These are phyloP conservation scores for Colletotrichum sojae DNA, from an alignment of 2,329 filamentous ascomycete genomes.

Conservation along the genomic window DNA sequence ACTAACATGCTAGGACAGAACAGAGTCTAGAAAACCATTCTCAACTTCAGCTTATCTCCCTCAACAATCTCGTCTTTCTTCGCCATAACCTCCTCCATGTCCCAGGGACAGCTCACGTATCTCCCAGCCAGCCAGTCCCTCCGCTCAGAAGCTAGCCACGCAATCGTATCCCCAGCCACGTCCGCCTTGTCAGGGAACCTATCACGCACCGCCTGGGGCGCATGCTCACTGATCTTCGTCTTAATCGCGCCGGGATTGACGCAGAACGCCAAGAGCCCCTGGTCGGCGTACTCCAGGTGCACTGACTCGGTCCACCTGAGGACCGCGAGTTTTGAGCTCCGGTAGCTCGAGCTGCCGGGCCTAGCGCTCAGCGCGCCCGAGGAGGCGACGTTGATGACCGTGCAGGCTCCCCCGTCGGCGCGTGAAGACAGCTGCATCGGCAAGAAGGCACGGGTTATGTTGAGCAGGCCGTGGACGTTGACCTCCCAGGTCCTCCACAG, in stretches of 20 bases:
- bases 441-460: conserved; percentile 42
- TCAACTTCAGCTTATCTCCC: conserved; percentile 53
- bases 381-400: conserved; percentile 42
- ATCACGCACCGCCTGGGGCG: conserved; percentile 40
- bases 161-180: conserved; percentile 46
- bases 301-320: conserved; percentile 42
- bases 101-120: conserved; percentile 54
- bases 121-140: conserved; percentile 55
- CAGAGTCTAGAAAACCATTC: conserved; percentile 40
- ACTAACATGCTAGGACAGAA: no score
- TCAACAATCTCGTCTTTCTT: conserved; percentile 52
- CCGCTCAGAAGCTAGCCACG: conserved; percentile 48
- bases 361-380: conserved; percentile 42
- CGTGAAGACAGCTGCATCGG: conserved; percentile 40
- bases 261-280: conserved; percentile 42
- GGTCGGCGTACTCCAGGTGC: conserved; percentile 38
- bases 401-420: conserved; percentile 26
- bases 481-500: conserved; percentile 45
- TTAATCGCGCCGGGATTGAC: conserved; percentile 44
- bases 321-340: conserved; percentile 37
- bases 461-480: conserved; percentile 42
- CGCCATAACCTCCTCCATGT: conserved; percentile 52
- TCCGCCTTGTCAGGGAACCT: conserved; percentile 42
- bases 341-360: conserved; percentile 28
- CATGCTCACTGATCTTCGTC: conserved; percentile 40